phyloP scores from a whole-genome alignment of 1,139 yeast genomes.

The Suhomyces chickasaworum region DNA sequence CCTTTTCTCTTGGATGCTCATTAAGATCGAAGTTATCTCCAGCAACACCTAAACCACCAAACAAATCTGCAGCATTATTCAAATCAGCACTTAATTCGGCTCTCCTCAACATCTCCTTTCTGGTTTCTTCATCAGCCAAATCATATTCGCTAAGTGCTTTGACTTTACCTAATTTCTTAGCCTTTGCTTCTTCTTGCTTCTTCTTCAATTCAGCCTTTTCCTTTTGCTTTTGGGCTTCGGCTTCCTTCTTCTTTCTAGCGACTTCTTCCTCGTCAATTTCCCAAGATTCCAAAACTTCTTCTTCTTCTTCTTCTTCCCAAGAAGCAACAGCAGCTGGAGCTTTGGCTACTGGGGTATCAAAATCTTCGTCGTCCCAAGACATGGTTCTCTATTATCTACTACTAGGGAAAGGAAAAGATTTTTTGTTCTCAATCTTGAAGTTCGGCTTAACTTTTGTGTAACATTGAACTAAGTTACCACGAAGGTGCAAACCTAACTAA shows the following conservation, averaged over 20 bases:
- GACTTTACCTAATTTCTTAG: conserved; percentile 27
- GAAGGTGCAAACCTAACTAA: background rate
- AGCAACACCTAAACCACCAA: conserved; percentile 80
- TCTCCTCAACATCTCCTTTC: conserved; percentile 70
- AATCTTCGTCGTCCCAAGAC: conserved; percentile 87
- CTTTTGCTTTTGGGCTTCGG: conserved; percentile 41
- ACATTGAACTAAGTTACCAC: background rate
- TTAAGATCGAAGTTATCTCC: conserved; percentile 47
- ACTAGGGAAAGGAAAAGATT: conserved; percentile 6
- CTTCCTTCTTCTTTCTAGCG: conserved; percentile 46
- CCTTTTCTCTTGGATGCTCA: conserved; percentile 69
- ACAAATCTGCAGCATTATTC: conserved; percentile 89
- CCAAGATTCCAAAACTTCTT: conserved; percentile 79
- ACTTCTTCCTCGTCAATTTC: conserved; percentile 72
- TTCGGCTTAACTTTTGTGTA: conserved; percentile 7
- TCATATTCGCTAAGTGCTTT: conserved; percentile 53
- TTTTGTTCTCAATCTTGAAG: conserved; percentile 8
- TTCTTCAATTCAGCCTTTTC: conserved; percentile 46
- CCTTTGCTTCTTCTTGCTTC: conserved; percentile 39
- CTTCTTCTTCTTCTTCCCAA: conserved; percentile 86
- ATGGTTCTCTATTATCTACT: conserved; percentile 20
- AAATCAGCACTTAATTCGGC: conserved; percentile 86
- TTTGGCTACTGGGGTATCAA: conserved; percentile 59
- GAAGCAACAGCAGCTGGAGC: conserved; percentile 51
- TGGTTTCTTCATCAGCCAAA: conserved; percentile 60